These are phyloP conservation scores for Trichosphaerium sp. DNA, from an alignment of 78 protist genomes.

Conservation along the genomic window DNA sequence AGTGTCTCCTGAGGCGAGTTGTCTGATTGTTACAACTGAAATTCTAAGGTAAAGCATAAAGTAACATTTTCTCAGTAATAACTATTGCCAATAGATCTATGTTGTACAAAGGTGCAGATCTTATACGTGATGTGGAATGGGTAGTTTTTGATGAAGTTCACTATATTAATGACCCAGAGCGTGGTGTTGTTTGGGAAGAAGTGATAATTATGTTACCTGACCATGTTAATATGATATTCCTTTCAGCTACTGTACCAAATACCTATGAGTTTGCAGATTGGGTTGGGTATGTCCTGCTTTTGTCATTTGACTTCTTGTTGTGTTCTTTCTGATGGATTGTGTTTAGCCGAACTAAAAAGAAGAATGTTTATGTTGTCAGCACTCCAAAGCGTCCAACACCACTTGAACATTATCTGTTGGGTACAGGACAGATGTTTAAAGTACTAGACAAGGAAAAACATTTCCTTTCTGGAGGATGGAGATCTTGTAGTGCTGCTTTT, in stretches of 20 bases:
- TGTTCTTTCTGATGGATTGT: not conserved
- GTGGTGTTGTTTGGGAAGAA: constrained; percentile 98
- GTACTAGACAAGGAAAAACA: constrained; percentile 5
- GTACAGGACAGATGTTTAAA: constrained; percentile 12
- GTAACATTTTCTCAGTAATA: too few species aligned
- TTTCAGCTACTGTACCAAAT: constrained; percentile 92
- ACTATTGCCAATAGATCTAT: too few species aligned
- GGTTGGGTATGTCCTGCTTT: constrained; percentile 47
- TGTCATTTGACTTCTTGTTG: too few species aligned
- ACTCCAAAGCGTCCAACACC: constrained; percentile 85
- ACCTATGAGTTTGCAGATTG: constrained; percentile 86
- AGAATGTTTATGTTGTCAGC: constrained; percentile 52
- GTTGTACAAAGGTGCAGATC: constrained; percentile 80
- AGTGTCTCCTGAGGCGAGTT: constrained; percentile 74
- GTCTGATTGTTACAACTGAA: constrained; percentile 96
- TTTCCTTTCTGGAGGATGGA: not conserved
- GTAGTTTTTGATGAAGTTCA: constrained; percentile 93
- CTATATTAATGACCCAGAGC: constrained; percentile 22
- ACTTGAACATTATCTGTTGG: constrained; percentile 70
- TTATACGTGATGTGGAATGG: constrained; percentile 80
- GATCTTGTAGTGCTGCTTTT: too few species aligned
- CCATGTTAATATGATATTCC: constrained; percentile 61
- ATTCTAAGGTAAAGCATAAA: constrained; percentile 42
- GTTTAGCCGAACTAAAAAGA: constrained; percentile 35
- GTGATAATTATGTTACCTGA: constrained; percentile 81